Base-by-base conservation (phyloP, 2,329 filamentous ascomycete genomes). In the Fusarium sp. region DNA sequence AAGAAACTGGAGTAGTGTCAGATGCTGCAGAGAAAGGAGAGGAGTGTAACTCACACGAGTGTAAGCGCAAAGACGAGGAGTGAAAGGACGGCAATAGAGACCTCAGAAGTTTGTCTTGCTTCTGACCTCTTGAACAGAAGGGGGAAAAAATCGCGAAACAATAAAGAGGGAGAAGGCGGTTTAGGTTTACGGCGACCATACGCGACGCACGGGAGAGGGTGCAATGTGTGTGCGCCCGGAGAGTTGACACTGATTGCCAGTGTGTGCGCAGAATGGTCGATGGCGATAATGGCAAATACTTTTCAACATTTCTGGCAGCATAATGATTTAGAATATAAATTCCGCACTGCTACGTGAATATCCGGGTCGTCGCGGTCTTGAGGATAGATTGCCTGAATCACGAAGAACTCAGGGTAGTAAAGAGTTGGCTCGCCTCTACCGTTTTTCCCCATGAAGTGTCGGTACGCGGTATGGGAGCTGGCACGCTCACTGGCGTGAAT, bases 81-180 rank as follows among this genome's bases (percentile, higher is more conserved):
- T 24, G 41, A 44, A 44, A 12, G 41, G 10, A 15, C n/a, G 15
- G n/a, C n/a, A n/a, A n/a, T 42, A 15, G 1, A n/a, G 22, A 42
- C 3, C 6, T 3, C 8, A n/a, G 22, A 42, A 1, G 14, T n/a
- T 42, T 17, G 3, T 11, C 41, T 10, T n/a, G 22, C 3, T 22
- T 42, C 41, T 42, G 22, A 14, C 22, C 13, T n/a, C 1, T 41
- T 41, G 39, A n/a, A n/a, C n/a, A n/a, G n/a, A n/a, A n/a, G n/a
- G n/a, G n/a, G n/a, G n/a, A n/a, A n/a, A n/a, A n/a, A n/a, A n/a
- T n/a, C n/a, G n/a, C n/a, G n/a, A n/a, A n/a, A n/a, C n/a, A n/a
- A n/a, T 10, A 15, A 41, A 42, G 41, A 17, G 14, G 41, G 22
- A 42, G 41, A 24, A 42, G 6, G 6, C n/a, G 9, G 15, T 42